Evolutionary conservation across 2,329 filamentous ascomycete genomes (phyloP).

Genomic region (Colletotrichum kahawae): DNA sequence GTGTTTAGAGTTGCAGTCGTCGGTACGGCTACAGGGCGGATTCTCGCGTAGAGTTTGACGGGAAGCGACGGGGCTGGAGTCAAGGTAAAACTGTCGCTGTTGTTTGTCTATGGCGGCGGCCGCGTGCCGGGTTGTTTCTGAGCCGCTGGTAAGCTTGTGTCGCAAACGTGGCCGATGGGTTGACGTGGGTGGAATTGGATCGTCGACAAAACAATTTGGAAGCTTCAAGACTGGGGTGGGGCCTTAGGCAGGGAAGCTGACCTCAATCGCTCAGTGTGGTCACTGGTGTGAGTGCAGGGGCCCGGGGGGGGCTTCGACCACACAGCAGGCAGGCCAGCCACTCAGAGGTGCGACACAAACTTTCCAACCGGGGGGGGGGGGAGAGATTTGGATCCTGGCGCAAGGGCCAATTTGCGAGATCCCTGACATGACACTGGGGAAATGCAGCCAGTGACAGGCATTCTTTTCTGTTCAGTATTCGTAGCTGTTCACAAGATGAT

Average conservation of each 20-base stretch:
- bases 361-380: background rate
- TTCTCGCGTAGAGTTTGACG: background rate
- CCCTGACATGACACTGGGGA: background rate
- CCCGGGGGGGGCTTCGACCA: background rate
- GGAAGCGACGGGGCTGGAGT: background rate
- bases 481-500: background rate
- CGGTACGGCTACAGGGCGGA: background rate
- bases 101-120: background rate
- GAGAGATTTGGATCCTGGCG: background rate
- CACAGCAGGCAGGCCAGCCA: background rate
- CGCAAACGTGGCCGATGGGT: background rate
- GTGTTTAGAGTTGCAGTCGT: background rate
- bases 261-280: background rate
- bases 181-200: background rate
- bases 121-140: background rate
- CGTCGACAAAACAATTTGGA: slow-evolving; percentile 1
- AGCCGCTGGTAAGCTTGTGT: background rate
- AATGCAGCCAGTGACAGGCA: background rate
- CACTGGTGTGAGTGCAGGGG: background rate
- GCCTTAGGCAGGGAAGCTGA: slow-evolving; percentile 8
- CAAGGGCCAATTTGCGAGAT: background rate
- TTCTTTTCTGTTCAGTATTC: background rate
- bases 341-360: background rate
- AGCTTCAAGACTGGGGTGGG: background rate
- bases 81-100: background rate